phyloP scores from a whole-genome alignment of 148 eudicot genomes.

The Vaccinium corymbosum region DNA sequence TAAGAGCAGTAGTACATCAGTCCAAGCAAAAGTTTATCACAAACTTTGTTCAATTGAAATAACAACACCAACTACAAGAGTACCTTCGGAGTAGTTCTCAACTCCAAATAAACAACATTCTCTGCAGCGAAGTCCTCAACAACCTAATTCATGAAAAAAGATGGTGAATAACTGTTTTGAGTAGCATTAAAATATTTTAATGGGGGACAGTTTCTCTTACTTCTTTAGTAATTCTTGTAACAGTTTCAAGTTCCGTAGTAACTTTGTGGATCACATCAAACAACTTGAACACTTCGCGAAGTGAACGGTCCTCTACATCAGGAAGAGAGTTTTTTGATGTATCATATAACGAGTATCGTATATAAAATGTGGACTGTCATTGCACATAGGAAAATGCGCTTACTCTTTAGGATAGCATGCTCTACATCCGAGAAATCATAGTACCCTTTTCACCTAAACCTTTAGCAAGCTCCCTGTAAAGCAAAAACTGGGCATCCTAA shows the following conservation, averaged over 20 bases:
- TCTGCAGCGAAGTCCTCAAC: slow-evolving; percentile 95
- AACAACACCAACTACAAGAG: slow-evolving; percentile 1
- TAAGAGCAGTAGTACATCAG: background rate
- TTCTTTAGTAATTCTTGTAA: slow-evolving; percentile 84
- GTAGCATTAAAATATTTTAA: background rate
- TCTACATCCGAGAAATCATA: slow-evolving; percentile 76
- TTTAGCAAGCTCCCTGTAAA: slow-evolving; percentile 79
- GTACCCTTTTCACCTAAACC: slow-evolving; percentile 74
- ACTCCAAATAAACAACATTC: slow-evolving; percentile 90
- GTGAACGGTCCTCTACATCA: slow-evolving; percentile 65
- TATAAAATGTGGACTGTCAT: background rate
- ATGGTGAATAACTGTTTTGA: background rate
- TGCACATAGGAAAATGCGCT: slow-evolving; percentile 13
- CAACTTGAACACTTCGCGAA: slow-evolving; percentile 87
- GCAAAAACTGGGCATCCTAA: background rate
- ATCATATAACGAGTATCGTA: background rate
- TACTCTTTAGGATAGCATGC: slow-evolving; percentile 74
- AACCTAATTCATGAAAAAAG: slow-evolving; percentile 43
- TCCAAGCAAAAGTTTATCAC: background rate
- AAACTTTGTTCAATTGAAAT: background rate
- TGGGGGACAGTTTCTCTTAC: slow-evolving; percentile 34
- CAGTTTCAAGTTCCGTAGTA: slow-evolving; percentile 77
- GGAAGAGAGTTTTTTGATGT: slow-evolving; percentile 1
- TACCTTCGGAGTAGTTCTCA: slow-evolving; percentile 98
- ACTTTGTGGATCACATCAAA: slow-evolving; percentile 86